Evolutionary conservation across 257 asterid genomes (phyloP).

Genomic region (Solanum pimpinellifolium): DNA sequence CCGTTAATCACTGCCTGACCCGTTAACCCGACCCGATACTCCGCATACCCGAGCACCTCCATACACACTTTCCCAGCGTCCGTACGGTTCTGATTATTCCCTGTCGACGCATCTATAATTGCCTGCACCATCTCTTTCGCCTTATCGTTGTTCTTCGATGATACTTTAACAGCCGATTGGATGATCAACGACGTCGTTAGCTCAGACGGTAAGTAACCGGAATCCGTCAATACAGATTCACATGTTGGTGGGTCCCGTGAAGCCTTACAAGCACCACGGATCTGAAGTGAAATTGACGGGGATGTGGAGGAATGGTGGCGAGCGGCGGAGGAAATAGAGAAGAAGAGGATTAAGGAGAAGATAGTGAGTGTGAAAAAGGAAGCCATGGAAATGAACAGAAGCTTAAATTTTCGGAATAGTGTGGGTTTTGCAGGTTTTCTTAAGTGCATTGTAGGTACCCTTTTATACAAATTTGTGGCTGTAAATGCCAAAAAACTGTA

Average conservation of each 20-base stretch:
- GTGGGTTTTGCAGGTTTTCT: neutral
- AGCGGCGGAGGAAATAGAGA: conserved; percentile 7
- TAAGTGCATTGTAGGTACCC: neutral
- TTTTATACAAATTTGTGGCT: neutral
- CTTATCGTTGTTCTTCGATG: conserved; percentile 11
- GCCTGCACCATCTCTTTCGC: conserved; percentile 29
- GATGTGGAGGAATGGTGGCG: conserved; percentile 2
- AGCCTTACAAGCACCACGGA: conserved; percentile 41
- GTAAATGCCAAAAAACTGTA: neutral
- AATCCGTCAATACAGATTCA: conserved; percentile 12
- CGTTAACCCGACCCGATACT: conserved; percentile 12
- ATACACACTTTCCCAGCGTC: conserved; percentile 31
- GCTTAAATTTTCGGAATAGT: neutral
- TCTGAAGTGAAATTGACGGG: conserved; percentile 1
- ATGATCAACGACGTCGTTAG: conserved; percentile 25
- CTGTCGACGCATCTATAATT: conserved; percentile 16
- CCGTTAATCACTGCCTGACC: conserved; percentile 11
- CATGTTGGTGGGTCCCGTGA: conserved; percentile 36
- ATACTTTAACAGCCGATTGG: conserved; percentile 26
- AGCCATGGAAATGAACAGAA: conserved; percentile 28
- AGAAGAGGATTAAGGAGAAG: neutral
- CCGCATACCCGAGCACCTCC: conserved; percentile 29
- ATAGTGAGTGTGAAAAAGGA: conserved; percentile 2
- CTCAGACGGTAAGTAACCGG: conserved; percentile 11
- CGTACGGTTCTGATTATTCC: conserved; percentile 36